These are phyloP conservation scores for Neurospora terricola DNA, from an alignment of 495 filamentous ascomycete genomes.

Conservation along the genomic window DNA sequence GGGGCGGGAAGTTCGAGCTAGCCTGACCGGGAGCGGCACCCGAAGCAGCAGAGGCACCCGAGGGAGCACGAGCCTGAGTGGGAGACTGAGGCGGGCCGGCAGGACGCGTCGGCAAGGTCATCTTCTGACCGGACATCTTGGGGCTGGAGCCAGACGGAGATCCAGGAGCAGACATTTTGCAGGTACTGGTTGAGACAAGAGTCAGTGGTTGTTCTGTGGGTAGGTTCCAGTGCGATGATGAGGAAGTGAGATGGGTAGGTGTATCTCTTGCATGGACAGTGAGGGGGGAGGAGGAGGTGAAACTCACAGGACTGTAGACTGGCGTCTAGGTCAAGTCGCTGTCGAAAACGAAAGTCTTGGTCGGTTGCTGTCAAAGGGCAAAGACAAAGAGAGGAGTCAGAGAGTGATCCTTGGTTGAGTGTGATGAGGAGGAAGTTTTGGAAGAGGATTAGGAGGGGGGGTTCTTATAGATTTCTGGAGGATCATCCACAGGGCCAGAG, in stretches of 20 bases:
- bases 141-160: background rate
- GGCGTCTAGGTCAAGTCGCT: background rate
- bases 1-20: background rate
- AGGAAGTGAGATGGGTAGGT: background rate
- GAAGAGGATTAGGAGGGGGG: background rate
- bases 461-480: background rate
- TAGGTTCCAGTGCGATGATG: background rate
- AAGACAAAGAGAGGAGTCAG: background rate
- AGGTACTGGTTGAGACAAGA: background rate
- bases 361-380: background rate
- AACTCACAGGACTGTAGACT: background rate
- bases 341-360: background rate
- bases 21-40: background rate
- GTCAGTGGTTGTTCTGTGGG: background rate
- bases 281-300: background rate
- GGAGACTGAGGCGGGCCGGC: background rate
- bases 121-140: background rate
- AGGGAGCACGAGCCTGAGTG: background rate
- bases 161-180: background rate
- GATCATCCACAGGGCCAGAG: background rate
- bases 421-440: background rate
- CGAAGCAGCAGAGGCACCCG: background rate
- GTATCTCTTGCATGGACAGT: background rate
- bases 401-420: background rate
- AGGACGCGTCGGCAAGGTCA: background rate